phyloP scores from a whole-genome alignment of 805 yeast species.

The Wickerhamomyces rabaulensis region DNA sequence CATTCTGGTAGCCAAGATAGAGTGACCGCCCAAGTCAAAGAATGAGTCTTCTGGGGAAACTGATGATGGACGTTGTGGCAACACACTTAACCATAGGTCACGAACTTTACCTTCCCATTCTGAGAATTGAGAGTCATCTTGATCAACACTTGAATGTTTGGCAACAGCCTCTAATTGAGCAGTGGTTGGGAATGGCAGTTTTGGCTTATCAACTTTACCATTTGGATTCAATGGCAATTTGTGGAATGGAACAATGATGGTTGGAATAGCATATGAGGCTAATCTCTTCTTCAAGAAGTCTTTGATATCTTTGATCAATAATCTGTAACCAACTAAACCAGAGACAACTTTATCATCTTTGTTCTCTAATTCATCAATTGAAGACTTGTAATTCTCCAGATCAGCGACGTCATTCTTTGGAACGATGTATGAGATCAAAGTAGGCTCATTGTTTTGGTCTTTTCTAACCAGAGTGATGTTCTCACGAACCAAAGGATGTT shows the following conservation, averaged over 20 bases:
- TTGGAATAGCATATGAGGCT: conserved; percentile 91
- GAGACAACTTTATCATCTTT: conserved; percentile 61
- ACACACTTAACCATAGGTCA: conserved; percentile 78
- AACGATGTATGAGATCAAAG: conserved; percentile 85
- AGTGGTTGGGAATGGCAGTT: conserved; percentile 88
- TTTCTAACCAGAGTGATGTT: conserved; percentile 88
- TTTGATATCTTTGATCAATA: conserved; percentile 75
- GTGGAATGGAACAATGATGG: conserved; percentile 81
- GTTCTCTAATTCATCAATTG: conserved; percentile 38
- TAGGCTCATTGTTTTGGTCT: conserved; percentile 89
- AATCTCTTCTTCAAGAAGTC: conserved; percentile 80
- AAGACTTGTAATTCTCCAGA: conserved; percentile 35
- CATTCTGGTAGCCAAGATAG: conserved; percentile 95
- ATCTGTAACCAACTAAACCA: conserved; percentile 73
- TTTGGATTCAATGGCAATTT: conserved; percentile 93
- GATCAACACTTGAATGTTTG: conserved; percentile 35
- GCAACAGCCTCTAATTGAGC: conserved; percentile 81
- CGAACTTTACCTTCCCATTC: conserved; percentile 62
- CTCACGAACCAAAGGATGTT: conserved; percentile 88
- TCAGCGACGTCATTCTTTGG: conserved; percentile 58
- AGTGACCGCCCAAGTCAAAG: conserved; percentile 97
- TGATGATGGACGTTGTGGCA: conserved; percentile 81
- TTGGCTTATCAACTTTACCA: conserved; percentile 97
- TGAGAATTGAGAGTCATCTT: conserved; percentile 50
- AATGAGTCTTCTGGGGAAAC: conserved; percentile 79